Base-by-base conservation (phyloP, 805 yeast genomes). In the Saturnispora serradocipensis region DNA sequence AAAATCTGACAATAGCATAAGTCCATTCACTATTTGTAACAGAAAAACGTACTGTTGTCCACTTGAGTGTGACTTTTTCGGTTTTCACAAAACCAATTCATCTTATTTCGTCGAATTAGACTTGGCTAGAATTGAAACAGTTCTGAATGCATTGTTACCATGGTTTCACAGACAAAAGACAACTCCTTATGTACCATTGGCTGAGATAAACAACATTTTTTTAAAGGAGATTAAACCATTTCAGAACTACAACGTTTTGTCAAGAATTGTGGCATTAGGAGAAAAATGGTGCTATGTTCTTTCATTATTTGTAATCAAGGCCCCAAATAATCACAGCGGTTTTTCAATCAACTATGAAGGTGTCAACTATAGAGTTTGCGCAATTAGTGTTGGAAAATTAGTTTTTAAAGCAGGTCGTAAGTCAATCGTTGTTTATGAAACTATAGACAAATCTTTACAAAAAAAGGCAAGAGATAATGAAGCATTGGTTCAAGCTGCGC, bases 101-200 rank as follows among this genome's bases (percentile, higher is more conserved):
- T 85, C 96, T 1, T 91, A 90, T 67, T 84, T 86, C 61, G 69
- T 73, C 18, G 97, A 90, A 58, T 71, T 88, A 63, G 97, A 90
- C 63, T 73, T 88, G 55, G 81, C 87, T 3, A 78, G 97, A 62
- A 74, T 86, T 7, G 79, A 81, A 52, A 66, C 83, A 50, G 69
- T 88, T 69, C 67, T 78, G 24, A 65, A 69, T 44, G 67, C 80
- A 5, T 78, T 90, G 72, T 49, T 50, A n/a, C 28, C 48, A 10
- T 58, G 38, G 52, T 53, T 59, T 28, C 30, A 45, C 4, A 35
- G 73, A 69, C 48, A 59, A 59, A n/a, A 54, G 20, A 8, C 45
- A 13, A 51, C 59, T 54, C 86, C 89, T 0, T 88, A 78, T 63
- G 70, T 83, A 1, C 96, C 97, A 0, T 82, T 90, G 25, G 96